A percentile compares a stretch with the other conserved stretches of the same genome.
These are phyloP conservation scores for Paracoccidioides brasiliensis DNA, from an alignment of 2,329 filamentous ascomycete genomes.

Conservation along the genomic window DNA sequence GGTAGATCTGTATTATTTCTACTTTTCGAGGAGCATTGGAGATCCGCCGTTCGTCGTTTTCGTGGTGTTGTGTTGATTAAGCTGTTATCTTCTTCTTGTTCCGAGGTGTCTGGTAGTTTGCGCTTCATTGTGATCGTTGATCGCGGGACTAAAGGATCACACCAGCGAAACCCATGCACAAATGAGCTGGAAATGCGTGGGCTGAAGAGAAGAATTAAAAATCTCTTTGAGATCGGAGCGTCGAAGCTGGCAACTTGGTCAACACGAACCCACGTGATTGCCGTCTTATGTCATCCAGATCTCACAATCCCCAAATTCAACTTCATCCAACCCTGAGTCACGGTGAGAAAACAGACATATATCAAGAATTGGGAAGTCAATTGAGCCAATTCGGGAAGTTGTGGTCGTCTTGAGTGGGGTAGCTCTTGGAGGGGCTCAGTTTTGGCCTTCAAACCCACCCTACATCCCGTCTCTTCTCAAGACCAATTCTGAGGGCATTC, in stretches of 20 bases:
- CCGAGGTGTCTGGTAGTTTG: constrained; percentile 26
- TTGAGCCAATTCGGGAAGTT: not conserved
- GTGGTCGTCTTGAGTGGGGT: no score
- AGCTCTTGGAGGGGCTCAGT: not conserved
- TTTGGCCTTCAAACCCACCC: not conserved
- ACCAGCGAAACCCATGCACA: not conserved
- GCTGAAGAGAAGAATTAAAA: no score
- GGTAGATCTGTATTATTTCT: constrained; percentile 8
- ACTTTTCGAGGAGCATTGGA: constrained; percentile 17
- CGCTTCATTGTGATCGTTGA: constrained; percentile 24
- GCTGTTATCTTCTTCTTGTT: constrained; percentile 17
- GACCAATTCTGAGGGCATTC: not conserved
- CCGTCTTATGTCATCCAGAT: not conserved
- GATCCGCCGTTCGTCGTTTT: constrained; percentile 20
- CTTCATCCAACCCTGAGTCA: not conserved
- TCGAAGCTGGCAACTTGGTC: not conserved
- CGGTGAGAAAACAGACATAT: not conserved
- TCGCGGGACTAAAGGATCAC: not conserved
- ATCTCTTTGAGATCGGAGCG: not conserved
- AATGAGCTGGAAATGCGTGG: not conserved
- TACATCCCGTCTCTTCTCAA: not conserved
- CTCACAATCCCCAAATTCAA: not conserved
- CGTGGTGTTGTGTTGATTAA: constrained; percentile 27
- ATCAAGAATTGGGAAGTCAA: not conserved
- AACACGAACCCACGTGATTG: constrained; percentile 6